These are phyloP conservation scores for Kregervanrija pseudodelftensis DNA, from an alignment of 805 yeast genomes.

Conservation along the genomic window DNA sequence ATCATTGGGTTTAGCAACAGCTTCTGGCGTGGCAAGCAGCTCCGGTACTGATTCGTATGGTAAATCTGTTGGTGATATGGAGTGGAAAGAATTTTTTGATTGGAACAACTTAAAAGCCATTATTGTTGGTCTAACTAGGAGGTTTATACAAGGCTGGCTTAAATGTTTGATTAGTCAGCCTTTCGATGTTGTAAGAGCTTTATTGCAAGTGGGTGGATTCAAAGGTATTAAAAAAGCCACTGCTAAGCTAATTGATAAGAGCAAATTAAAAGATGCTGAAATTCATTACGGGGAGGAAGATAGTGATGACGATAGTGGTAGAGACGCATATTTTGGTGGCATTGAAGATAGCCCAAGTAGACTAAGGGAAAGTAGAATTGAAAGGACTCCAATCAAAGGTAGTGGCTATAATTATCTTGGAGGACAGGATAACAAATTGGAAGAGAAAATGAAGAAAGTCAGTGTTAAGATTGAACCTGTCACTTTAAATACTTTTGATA, in stretches of 20 bases:
- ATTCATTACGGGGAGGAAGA: slow-evolving; percentile 25
- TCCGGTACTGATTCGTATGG: slow-evolving; percentile 1
- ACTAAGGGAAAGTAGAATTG: slow-evolving; percentile 24
- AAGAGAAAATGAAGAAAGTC: not conserved
- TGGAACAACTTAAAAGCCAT: slow-evolving; percentile 49
- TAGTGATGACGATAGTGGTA: slow-evolving; percentile 13
- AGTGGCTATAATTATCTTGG: not conserved
- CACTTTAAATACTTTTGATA: slow-evolving; percentile 57
- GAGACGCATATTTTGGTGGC: slow-evolving; percentile 16
- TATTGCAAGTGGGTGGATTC: slow-evolving; percentile 75
- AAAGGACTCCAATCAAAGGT: slow-evolving; percentile 18
- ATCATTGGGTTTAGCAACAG: not conserved
- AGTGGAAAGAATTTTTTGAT: slow-evolving; percentile 61
- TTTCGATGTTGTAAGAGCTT: slow-evolving; percentile 70
- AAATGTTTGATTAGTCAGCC: slow-evolving; percentile 76
- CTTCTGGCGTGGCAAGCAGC: too few species aligned
- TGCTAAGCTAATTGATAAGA: not conserved
- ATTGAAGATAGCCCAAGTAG: slow-evolving; percentile 18
- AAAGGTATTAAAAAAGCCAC: slow-evolving; percentile 14
- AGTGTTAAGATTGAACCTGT: slow-evolving; percentile 38
- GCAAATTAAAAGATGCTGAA: not conserved
- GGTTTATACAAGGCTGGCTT: slow-evolving; percentile 62
- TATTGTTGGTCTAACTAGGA: slow-evolving; percentile 47
- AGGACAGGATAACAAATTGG: not conserved
- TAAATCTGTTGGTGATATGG: slow-evolving; percentile 36